A percentile compares a stretch with the other conserved stretches of the same genome.
phyloP scores from a whole-genome alignment of 441 rosid genomes.

The Erodium texanum region DNA sequence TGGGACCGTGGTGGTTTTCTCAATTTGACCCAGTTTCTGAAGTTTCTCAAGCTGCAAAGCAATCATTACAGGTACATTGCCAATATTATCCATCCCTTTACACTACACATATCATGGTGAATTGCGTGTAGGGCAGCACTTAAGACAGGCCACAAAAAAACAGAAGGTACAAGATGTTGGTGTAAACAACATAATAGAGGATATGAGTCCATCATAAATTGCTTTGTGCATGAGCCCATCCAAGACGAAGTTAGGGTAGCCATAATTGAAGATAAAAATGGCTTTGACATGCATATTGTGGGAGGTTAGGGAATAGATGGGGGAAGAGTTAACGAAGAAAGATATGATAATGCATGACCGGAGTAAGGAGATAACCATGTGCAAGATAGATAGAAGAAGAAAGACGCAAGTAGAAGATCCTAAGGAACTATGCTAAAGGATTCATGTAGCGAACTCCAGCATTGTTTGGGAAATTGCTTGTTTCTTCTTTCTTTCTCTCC shows the following conservation, averaged over 20 bases:
- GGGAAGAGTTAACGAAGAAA: too few species aligned
- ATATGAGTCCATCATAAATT: neutral
- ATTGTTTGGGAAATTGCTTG: too few species aligned
- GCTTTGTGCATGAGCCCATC: neutral
- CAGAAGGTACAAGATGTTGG: neutral
- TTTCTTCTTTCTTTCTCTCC: too few species aligned
- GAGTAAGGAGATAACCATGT: too few species aligned
- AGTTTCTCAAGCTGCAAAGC: conserved; percentile 83
- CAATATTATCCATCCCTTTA: conserved; percentile 10
- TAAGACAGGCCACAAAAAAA: neutral
- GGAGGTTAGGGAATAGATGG: too few species aligned
- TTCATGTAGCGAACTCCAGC: too few species aligned
- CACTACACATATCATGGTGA: neutral
- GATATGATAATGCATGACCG: too few species aligned
- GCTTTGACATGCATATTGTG: neutral
- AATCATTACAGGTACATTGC: conserved; percentile 67
- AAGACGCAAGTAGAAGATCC: too few species aligned
- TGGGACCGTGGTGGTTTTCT: conserved; percentile 99
- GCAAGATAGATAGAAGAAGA: too few species aligned
- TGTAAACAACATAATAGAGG: neutral
- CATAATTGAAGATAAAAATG: neutral
- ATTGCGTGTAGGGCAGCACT: neutral
- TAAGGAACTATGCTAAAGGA: too few species aligned
- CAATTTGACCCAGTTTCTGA: conserved; percentile 84
- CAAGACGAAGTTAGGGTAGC: conserved; percentile 1